Evolutionary conservation across 305 asterid species (phyloP).

Genomic region (Petunia hybrid): DNA sequence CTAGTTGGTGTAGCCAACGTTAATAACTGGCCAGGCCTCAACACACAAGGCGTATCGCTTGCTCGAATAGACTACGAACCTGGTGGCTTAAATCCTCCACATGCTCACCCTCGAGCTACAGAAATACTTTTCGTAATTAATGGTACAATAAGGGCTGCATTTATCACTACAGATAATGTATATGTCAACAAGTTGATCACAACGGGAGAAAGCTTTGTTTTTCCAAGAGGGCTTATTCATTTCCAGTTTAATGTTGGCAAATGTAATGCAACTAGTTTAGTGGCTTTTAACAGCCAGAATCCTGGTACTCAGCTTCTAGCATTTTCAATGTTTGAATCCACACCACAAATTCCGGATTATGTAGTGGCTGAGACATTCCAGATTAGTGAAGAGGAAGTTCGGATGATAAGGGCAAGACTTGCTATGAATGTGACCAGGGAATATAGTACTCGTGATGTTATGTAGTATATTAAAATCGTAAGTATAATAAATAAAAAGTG

Average conservation of each 20-base stretch:
- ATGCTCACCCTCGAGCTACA: too few species aligned
- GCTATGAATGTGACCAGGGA: neutral
- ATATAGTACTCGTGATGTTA: neutral
- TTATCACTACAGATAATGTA: neutral
- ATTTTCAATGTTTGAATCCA: neutral
- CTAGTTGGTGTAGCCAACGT: neutral
- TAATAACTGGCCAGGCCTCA: neutral
- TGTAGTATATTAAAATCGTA: neutral
- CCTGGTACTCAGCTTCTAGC: neutral
- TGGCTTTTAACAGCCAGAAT: neutral
- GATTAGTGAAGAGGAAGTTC: neutral
- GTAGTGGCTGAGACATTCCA: neutral
- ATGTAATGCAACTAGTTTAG: neutral
- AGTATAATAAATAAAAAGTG: neutral
- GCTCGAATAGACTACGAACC: neutral
- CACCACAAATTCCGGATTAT: neutral
- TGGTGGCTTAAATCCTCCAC: neutral
- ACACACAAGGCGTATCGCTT: neutral
- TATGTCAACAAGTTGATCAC: too few species aligned
- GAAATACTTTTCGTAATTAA: neutral
- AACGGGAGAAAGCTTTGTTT: too few species aligned
- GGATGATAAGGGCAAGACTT: neutral
- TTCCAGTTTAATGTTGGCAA: neutral
- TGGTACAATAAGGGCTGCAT: neutral
- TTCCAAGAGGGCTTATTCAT: neutral